These are phyloP conservation scores for Oleoguttula mirabilis DNA, from an alignment of 495 filamentous ascomycete species.

Conservation along the genomic window DNA sequence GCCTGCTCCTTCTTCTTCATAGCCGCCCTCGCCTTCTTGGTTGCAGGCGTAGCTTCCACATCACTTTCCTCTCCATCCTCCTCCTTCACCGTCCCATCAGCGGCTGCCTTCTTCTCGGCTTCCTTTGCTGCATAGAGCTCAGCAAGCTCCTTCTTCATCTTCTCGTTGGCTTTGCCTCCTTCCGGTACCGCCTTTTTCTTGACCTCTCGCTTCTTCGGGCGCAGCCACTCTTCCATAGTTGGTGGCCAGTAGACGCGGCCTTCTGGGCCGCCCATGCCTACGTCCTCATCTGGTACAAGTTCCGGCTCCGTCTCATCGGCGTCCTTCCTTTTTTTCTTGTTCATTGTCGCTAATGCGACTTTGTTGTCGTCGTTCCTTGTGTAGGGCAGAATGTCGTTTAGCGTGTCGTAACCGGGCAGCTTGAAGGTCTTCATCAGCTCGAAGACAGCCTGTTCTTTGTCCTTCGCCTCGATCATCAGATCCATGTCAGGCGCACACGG, in stretches of 20 bases:
- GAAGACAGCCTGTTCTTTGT: conserved; percentile 95
- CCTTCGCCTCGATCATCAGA: conserved; percentile 97
- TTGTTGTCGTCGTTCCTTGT: conserved; percentile 69
- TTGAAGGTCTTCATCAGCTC: conserved; percentile 82
- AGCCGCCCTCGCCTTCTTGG: conserved; percentile 20
- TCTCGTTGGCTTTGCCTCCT: conserved; percentile 8
- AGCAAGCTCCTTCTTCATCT: conserved; percentile 11
- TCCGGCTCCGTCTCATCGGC: conserved; percentile 32
- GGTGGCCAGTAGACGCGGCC: conserved; percentile 83
- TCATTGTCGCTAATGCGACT: conserved; percentile 35
- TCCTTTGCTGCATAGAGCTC: not conserved
- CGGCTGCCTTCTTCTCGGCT: conserved; percentile 8
- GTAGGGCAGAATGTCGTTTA: conserved; percentile 71
- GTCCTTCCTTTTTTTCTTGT: conserved; percentile 38
- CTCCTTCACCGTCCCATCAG: not conserved
- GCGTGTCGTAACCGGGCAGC: conserved; percentile 59
- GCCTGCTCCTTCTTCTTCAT: conserved; percentile 13
- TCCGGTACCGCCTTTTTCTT: conserved; percentile 42
- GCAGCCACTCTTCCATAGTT: conserved; percentile 81
- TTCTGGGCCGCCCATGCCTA: conserved; percentile 83
- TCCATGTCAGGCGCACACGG: conserved; percentile 77
- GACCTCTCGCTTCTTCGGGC: conserved; percentile 59
- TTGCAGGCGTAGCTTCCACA: conserved; percentile 15
- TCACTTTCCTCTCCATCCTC: conserved; percentile 1
- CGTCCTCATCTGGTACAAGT: conserved; percentile 51